Conservation (phyloP, 768 basidiomycete genomes). For the Crepidotus variabilis region DNA sequence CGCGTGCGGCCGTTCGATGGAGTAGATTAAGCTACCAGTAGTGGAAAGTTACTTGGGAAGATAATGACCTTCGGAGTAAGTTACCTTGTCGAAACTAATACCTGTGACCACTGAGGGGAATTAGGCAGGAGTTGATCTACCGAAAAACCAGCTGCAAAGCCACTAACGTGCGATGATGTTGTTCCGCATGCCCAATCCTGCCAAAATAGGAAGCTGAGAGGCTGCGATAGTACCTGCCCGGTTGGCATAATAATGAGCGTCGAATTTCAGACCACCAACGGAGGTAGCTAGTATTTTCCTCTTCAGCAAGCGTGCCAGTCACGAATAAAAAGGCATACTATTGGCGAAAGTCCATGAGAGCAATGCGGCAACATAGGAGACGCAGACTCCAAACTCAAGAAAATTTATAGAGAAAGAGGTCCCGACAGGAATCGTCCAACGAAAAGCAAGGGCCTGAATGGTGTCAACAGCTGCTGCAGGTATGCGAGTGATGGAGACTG, state of each 20-base stretch:
- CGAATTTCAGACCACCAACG: constrained; percentile 23
- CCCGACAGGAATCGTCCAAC: no score
- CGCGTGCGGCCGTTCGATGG: constrained; percentile 48
- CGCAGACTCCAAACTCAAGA: no score
- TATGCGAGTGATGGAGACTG: no score
- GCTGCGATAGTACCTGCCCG: constrained; percentile 40
- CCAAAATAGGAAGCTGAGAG: constrained; percentile 52
- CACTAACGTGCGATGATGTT: constrained; percentile 40
- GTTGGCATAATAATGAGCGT: constrained; percentile 37
- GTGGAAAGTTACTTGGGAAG: not conserved
- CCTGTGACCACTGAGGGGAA: constrained; percentile 44
- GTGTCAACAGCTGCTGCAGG: no score
- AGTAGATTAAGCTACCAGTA: constrained; percentile 20
- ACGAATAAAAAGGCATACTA: no score
- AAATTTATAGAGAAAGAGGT: no score
- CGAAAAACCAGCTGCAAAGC: not conserved
- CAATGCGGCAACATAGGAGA: no score
- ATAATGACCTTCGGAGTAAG: not conserved
- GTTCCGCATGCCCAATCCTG: constrained; percentile 58
- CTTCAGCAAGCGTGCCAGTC: no score
- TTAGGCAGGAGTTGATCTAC: not conserved
- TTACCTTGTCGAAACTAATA: constrained; percentile 41
- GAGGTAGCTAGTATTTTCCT: no score
- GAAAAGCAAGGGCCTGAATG: no score
- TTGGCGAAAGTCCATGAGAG: no score